phyloP scores from a whole-genome alignment of 805 yeast genomes.

The Hyphopichia homilentoma region DNA sequence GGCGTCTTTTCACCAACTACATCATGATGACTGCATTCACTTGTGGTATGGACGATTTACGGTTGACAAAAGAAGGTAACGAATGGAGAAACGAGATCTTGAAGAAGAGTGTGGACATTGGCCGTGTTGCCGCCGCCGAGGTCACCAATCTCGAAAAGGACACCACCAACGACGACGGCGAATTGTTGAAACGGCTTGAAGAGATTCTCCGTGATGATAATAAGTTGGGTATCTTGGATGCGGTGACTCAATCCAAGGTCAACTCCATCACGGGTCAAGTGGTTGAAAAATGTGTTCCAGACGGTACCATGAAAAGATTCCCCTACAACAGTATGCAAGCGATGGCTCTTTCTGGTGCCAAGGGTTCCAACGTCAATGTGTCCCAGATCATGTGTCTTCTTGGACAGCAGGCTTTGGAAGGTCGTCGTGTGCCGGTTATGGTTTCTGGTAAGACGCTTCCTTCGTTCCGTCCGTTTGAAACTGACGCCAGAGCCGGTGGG shows the following conservation, averaged over 20 bases:
- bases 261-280: slow-evolving; percentile 92
- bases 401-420: slow-evolving; percentile 99
- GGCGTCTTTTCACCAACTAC: slow-evolving; percentile 91
- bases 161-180: slow-evolving; percentile 54
- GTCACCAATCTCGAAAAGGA: slow-evolving; percentile 75
- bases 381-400: slow-evolving; percentile 99
- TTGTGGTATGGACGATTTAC: slow-evolving; percentile 99
- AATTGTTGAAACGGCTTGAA: slow-evolving; percentile 82
- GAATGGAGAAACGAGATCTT: slow-evolving; percentile 82
- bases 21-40: slow-evolving; percentile 91
- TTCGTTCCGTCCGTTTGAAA: slow-evolving; percentile 92
- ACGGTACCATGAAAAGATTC: slow-evolving; percentile 91
- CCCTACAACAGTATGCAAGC: slow-evolving; percentile 98
- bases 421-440: slow-evolving; percentile 99
- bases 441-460: slow-evolving; percentile 97
- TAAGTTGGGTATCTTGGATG: slow-evolving; percentile 91
- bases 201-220: slow-evolving; percentile 92
- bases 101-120: slow-evolving; percentile 72
- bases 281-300: slow-evolving; percentile 92
- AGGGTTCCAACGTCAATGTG: slow-evolving; percentile 97
- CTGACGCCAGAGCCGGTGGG: slow-evolving; percentile 98
- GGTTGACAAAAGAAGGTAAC: slow-evolving; percentile 90
- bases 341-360: slow-evolving; percentile 99
- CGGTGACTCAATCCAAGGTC: slow-evolving; percentile 90
- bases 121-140: slow-evolving; percentile 90